A percentile compares a stretch with the other conserved stretches of the same genome.
phyloP scores from a whole-genome alignment of 306 rosid species.

The Malus orientalis region DNA sequence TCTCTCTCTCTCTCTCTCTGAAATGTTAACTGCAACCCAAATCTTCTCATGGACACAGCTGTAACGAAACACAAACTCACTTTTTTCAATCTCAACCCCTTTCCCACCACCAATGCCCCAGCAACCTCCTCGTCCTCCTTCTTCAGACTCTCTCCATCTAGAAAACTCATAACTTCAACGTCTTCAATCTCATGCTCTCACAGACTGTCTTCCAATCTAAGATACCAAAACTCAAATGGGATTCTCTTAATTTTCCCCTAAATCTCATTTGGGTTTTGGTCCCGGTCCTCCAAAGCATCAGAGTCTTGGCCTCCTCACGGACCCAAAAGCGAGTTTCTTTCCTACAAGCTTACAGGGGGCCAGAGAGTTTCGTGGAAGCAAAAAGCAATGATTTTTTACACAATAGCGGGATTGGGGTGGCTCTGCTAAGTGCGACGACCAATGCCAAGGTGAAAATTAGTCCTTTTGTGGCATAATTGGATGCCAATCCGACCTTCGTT shows the following conservation, averaged over 20 bases:
- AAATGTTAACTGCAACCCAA: slow-evolving; percentile 47
- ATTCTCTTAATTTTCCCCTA: not conserved
- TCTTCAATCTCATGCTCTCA: slow-evolving; percentile 12
- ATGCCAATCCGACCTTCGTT: slow-evolving; percentile 77
- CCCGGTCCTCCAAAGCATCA: slow-evolving; percentile 24
- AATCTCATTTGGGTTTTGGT: slow-evolving; percentile 26
- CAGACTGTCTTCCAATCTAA: slow-evolving; percentile 1
- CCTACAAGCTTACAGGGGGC: not conserved
- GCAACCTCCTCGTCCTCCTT: slow-evolving; percentile 10
- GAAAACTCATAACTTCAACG: not conserved
- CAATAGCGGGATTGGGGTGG: slow-evolving; percentile 53
- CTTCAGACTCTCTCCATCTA: slow-evolving; percentile 8
- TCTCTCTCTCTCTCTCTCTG: not conserved
- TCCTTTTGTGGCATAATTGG: slow-evolving; percentile 68
- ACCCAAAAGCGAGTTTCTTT: slow-evolving; percentile 21
- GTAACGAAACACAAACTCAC: slow-evolving; percentile 15
- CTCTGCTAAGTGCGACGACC: slow-evolving; percentile 56
- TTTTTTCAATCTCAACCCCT: slow-evolving; percentile 16
- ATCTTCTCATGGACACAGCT: slow-evolving; percentile 43
- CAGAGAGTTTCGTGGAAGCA: slow-evolving; percentile 8
- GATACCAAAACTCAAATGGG: slow-evolving; percentile 4
- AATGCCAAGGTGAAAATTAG: slow-evolving; percentile 57
- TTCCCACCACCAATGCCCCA: slow-evolving; percentile 8
- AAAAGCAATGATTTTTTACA: slow-evolving; percentile 30
- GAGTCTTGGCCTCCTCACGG: slow-evolving; percentile 20